phyloP scores from a whole-genome alignment of 2,329 filamentous ascomycete species.

The Arthrobotrys conoides region DNA sequence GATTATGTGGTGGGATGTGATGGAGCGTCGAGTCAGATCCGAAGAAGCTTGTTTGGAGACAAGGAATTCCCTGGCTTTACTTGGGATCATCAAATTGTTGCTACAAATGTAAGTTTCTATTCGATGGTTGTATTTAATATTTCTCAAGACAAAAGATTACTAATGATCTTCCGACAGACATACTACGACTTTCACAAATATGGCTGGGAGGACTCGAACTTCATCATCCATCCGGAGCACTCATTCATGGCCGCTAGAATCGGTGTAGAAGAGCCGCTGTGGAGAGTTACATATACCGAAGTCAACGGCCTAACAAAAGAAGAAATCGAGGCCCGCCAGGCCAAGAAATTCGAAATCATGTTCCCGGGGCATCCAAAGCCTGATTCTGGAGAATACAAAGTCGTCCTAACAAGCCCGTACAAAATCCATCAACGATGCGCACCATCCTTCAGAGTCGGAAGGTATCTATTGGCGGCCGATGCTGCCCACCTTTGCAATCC shows the following conservation, averaged over 20 bases:
- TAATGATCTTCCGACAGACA: conserved; percentile 67
- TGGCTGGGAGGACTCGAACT: conserved; percentile 73
- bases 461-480: conserved; percentile 74
- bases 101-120: conserved; percentile 72
- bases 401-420: conserved; percentile 74
- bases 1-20: conserved; percentile 75
- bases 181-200: conserved; percentile 75
- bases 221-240: conserved; percentile 75
- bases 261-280: conserved; percentile 72
- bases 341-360: conserved; percentile 73
- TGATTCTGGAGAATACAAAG: conserved; percentile 72
- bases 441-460: conserved; percentile 72
- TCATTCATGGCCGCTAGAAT: conserved; percentile 76
- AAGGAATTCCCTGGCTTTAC: conserved; percentile 74
- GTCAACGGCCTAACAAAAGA: conserved; percentile 71
- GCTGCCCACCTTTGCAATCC: conserved; percentile 73
- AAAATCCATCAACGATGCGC: conserved; percentile 75
- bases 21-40: conserved; percentile 70
- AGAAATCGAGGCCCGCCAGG: conserved; percentile 72
- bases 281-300: conserved; percentile 77
- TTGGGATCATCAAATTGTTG: conserved; percentile 74
- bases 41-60: conserved; percentile 71
- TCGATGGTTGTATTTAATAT: not conserved
- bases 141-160: not conserved
- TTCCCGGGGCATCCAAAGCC: conserved; percentile 75